Percentiles rank a stretch among this genome's conserved stretches.
Conservation (phyloP, 2,329 filamentous ascomycete genomes). For the Acrocalymma vagum region DNA sequence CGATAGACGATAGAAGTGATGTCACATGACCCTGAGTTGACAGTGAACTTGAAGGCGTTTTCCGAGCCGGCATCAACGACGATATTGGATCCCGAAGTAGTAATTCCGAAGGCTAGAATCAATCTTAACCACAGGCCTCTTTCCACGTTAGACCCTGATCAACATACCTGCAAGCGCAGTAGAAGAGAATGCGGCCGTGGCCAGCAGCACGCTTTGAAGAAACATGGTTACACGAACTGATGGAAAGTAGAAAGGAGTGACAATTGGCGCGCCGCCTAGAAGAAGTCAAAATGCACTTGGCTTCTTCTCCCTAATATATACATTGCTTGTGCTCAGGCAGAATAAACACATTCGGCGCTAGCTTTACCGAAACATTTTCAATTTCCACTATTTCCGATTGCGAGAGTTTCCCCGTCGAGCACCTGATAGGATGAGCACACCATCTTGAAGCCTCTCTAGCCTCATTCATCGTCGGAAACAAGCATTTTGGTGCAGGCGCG, state of each 20-base stretch:
- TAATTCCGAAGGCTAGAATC: constrained; percentile 44
- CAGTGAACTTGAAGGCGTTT: constrained; percentile 42
- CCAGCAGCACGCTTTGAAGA: constrained; percentile 30
- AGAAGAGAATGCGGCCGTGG: constrained; percentile 33
- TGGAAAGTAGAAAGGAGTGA: constrained; percentile 4
- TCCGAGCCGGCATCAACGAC: constrained; percentile 45
- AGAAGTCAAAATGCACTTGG: neutral
- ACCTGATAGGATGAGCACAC: neutral
- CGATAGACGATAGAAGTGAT: constrained; percentile 70
- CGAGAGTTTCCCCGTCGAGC: constrained; percentile 2
- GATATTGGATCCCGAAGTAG: constrained; percentile 35
- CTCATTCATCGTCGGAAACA: too few relatives aligned
- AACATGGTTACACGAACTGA: constrained; percentile 29
- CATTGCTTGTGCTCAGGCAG: constrained; percentile 1
- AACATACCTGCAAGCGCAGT: constrained; percentile 32
- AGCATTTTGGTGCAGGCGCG: too few relatives aligned
- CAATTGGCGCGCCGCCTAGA: constrained; percentile 6
- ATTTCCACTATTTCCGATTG: constrained; percentile 29
- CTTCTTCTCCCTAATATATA: constrained; percentile 12
- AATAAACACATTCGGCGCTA: constrained; percentile 22
- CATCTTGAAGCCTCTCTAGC: too few relatives aligned
- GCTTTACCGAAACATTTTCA: constrained; percentile 25
- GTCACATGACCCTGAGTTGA: constrained; percentile 63
- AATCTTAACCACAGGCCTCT: neutral
- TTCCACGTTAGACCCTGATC: too few relatives aligned